A percentile compares a stretch with the other conserved stretches of the same genome.
Evolutionary conservation across 495 filamentous ascomycete genomes (phyloP).

Genomic region (Tuber umbilicatum): DNA sequence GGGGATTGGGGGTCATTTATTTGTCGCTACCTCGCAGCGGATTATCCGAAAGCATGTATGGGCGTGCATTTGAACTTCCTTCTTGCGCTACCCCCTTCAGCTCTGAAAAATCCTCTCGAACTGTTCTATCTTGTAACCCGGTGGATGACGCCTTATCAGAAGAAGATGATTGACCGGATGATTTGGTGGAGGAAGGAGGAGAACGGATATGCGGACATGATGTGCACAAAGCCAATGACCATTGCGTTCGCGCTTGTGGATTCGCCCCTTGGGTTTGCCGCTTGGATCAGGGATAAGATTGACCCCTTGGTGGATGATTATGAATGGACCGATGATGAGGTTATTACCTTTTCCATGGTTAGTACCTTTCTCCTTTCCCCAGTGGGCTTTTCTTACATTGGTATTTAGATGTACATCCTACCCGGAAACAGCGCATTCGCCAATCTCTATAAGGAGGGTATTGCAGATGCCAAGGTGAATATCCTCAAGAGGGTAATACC

Average conservation of each 20-base stretch:
- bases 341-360: slow-evolving; percentile 60
- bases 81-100: slow-evolving; percentile 40
- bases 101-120: slow-evolving; percentile 23
- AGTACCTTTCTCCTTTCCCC: slow-evolving; percentile 55
- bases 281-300: slow-evolving; percentile 67
- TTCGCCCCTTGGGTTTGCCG: slow-evolving; percentile 56
- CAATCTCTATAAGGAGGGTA: slow-evolving; percentile 55
- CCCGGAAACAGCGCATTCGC: slow-evolving; percentile 50
- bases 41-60: slow-evolving; percentile 53
- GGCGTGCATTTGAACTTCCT: slow-evolving; percentile 63
- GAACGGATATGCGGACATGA: slow-evolving; percentile 17
- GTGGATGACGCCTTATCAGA: slow-evolving; percentile 42
- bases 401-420: slow-evolving; percentile 20
- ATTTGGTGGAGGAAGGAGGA: slow-evolving; percentile 22
- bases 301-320: slow-evolving; percentile 62
- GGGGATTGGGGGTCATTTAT: slow-evolving; percentile 65
- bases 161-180: slow-evolving; percentile 17
- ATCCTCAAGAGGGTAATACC: slow-evolving; percentile 21
- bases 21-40: slow-evolving; percentile 52
- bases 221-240: slow-evolving; percentile 58
- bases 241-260: slow-evolving; percentile 54
- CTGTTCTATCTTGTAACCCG: slow-evolving; percentile 15
- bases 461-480: slow-evolving; percentile 32
- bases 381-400: neutral
- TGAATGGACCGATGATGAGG: slow-evolving; percentile 62